These are phyloP conservation scores for Backusella liffmaniae DNA, from an alignment of 192 early-diverging fungal genomes.

Conservation along the genomic window DNA sequence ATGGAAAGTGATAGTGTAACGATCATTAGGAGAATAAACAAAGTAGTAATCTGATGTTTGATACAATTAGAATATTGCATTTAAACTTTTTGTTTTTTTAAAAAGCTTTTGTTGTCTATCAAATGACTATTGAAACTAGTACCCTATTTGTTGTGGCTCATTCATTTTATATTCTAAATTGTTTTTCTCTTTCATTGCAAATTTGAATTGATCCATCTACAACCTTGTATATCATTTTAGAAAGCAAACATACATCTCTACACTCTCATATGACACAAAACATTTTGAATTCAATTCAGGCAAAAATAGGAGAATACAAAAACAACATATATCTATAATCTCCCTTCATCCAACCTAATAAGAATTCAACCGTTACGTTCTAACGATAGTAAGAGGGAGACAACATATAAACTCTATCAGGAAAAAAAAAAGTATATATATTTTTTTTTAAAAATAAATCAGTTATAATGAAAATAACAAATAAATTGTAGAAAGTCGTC, in stretches of 20 bases:
- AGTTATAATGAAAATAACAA: not conserved
- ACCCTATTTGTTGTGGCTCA: not conserved
- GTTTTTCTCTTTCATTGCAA: not conserved
- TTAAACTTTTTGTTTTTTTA: not conserved
- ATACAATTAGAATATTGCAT: not conserved
- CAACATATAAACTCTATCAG: not conserved
- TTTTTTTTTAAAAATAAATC: not conserved
- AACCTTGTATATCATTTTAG: not conserved
- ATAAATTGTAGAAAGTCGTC: not conserved
- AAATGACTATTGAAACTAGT: slow-evolving; percentile 4
- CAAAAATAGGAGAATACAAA: not conserved
- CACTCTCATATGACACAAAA: not conserved
- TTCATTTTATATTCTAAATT: not conserved
- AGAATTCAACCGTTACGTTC: not conserved
- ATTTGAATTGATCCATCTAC: not conserved
- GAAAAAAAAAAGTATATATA: not conserved
- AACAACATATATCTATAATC: not conserved
- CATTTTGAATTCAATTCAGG: not conserved
- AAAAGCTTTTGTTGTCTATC: not conserved
- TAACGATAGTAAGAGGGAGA: slow-evolving; percentile 2
- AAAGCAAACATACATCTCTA: not conserved
- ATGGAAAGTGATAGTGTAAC: not conserved
- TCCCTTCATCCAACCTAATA: not conserved
- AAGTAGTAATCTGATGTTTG: not conserved
- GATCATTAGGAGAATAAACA: not conserved